Percentiles rank a stretch among this genome's conserved stretches.
These are phyloP conservation scores for Blechomonas ayalai DNA, from an alignment of 208 protist species.

Conservation along the genomic window DNA sequence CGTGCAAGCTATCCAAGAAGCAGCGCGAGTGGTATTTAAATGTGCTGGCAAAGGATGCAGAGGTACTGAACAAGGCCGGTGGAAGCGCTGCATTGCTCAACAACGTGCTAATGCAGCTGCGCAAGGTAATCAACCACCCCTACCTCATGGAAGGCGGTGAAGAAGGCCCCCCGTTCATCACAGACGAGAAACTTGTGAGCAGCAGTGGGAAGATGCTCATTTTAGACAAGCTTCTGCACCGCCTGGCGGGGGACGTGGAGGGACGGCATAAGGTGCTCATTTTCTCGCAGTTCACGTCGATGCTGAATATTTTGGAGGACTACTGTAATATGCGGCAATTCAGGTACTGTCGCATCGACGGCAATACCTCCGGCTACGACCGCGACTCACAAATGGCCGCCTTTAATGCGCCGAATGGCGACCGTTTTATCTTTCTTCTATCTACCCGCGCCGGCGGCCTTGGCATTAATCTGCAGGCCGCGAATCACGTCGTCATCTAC, in stretches of 20 bases:
- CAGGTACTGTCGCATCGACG: slow-evolving; percentile 89
- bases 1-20: slow-evolving; percentile 88
- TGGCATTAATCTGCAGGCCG: slow-evolving; percentile 98
- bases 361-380: slow-evolving; percentile 78
- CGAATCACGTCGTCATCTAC: slow-evolving; percentile 98
- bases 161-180: slow-evolving; percentile 83
- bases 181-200: slow-evolving; percentile 88
- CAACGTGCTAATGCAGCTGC: slow-evolving; percentile 89
- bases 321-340: slow-evolving; percentile 81
- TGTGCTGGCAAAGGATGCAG: slow-evolving; percentile 93
- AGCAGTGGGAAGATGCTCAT: slow-evolving; percentile 93
- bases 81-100: slow-evolving; percentile 45
- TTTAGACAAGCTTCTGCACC: slow-evolving; percentile 91
- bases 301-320: slow-evolving; percentile 91
- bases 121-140: slow-evolving; percentile 94
- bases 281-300: slow-evolving; percentile 96
- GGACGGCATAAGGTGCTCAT: slow-evolving; percentile 95
- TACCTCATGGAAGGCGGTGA: slow-evolving; percentile 95
- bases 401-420: slow-evolving; percentile 90
- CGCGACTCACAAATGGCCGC: slow-evolving; percentile 91
- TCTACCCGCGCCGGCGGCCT: slow-evolving; percentile 97
- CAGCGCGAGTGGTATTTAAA: slow-evolving; percentile 95
- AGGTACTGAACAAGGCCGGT: slow-evolving; percentile 87
- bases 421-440: slow-evolving; percentile 96
- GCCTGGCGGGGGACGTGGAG: slow-evolving; percentile 52